Evolutionary conservation across 2,329 filamentous ascomycete genomes (phyloP).

Genomic region (Hypoxylon sp.): DNA sequence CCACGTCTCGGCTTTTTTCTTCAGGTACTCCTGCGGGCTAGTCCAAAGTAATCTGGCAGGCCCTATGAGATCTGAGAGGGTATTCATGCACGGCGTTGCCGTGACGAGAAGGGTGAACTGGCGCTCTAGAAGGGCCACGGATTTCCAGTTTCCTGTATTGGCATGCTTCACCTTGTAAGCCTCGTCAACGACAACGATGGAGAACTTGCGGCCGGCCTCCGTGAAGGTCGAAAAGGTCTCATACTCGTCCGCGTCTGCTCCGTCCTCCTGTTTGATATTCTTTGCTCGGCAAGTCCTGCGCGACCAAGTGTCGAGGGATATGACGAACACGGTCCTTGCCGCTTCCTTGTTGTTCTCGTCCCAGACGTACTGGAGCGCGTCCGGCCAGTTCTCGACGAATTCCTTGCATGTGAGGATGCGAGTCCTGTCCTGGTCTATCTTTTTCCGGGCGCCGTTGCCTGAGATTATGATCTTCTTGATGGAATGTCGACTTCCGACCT

Average conservation of each 20-base stretch:
- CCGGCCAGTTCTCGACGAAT: constrained; percentile 38
- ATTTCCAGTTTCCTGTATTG: constrained; percentile 42
- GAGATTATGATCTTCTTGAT: constrained; percentile 24
- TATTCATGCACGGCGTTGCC: constrained; percentile 47
- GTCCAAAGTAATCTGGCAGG: constrained; percentile 45
- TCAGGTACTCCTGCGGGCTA: constrained; percentile 33
- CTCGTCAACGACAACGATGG: constrained; percentile 49
- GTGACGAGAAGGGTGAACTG: constrained; percentile 48
- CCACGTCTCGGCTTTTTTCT: constrained; percentile 5
- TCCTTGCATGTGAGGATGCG: constrained; percentile 12
- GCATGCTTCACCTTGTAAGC: constrained; percentile 47
- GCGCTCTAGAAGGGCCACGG: constrained; percentile 42
- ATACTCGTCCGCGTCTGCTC: neutral
- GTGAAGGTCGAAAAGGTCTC: constrained; percentile 41
- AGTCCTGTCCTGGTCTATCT: constrained; percentile 2
- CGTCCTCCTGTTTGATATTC: neutral
- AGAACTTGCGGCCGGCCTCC: constrained; percentile 38
- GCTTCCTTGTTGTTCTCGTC: constrained; percentile 35
- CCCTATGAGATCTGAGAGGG: constrained; percentile 44
- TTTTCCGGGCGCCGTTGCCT: neutral
- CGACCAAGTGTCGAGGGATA: constrained; percentile 47
- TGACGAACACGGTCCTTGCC: constrained; percentile 41
- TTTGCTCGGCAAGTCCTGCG: constrained; percentile 30
- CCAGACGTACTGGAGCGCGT: constrained; percentile 42
- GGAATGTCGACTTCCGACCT: constrained; percentile 20